Percentiles rank a stretch among this genome's conserved stretches.
phyloP scores from a whole-genome alignment of 768 basidiomycete species.

The Amanita rubescens region DNA sequence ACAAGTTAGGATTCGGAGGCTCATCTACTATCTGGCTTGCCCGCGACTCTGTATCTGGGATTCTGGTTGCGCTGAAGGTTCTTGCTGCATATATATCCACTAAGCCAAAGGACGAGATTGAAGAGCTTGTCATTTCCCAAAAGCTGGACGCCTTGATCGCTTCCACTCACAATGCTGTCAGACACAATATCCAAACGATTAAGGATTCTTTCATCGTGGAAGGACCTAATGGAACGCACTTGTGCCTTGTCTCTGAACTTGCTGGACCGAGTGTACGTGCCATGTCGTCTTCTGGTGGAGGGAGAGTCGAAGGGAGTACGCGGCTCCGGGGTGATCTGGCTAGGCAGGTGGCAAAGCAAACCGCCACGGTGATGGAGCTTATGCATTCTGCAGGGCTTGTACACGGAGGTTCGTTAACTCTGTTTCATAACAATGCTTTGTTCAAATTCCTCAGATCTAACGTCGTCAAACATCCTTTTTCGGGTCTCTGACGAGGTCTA shows the following conservation, averaged over 20 bases:
- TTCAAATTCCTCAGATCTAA: neutral
- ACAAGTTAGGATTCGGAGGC: too few species aligned
- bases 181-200: constrained; percentile 17
- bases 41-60: constrained; percentile 20
- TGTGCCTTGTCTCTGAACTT: too few species aligned
- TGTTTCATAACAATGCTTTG: neutral
- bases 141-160: too few species aligned
- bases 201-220: constrained; percentile 73
- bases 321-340: too few species aligned
- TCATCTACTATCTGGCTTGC: too few species aligned
- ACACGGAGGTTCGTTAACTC: too few species aligned
- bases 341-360: neutral
- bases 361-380: neutral
- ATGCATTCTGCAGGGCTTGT: too few species aligned
- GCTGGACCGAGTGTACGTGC: too few species aligned
- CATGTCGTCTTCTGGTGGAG: constrained; percentile 53
- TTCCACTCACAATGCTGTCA: too few species aligned
- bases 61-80: neutral
- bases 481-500: neutral
- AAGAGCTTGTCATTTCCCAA: too few species aligned
- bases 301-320: neutral
- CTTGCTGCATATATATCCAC: constrained; percentile 26
- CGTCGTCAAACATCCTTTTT: too few species aligned
- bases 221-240: constrained; percentile 66
- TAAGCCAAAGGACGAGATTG: too few species aligned